These are phyloP conservation scores for Meira nashicola DNA, from an alignment of 1,284 basidiomycete genomes.

Conservation along the genomic window DNA sequence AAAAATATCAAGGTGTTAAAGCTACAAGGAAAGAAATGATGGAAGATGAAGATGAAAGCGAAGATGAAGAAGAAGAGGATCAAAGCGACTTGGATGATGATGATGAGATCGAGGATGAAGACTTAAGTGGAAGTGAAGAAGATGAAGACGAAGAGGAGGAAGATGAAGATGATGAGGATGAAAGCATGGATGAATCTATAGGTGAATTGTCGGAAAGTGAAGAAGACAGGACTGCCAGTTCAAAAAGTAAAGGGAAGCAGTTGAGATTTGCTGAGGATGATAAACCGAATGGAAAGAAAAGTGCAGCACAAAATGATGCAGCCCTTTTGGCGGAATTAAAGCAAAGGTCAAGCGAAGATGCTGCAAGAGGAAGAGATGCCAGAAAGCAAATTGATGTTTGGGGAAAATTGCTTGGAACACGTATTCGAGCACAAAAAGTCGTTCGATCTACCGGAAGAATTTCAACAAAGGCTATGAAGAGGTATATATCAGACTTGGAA, in stretches of 20 bases:
- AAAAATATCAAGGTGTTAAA: conserved; percentile 32
- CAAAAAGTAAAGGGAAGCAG: not conserved
- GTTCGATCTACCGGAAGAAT: conserved; percentile 8
- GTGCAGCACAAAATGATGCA: conserved; percentile 28
- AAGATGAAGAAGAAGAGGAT: conserved; percentile 16
- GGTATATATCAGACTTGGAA: not conserved
- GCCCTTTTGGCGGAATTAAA: conserved; percentile 30
- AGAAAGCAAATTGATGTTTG: conserved; percentile 40
- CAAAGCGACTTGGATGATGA: conserved; percentile 17
- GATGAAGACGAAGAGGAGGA: conserved; percentile 7
- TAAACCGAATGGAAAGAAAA: conserved; percentile 7
- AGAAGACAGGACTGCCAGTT: not conserved
- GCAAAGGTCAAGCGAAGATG: conserved; percentile 33
- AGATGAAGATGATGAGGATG: conserved; percentile 4
- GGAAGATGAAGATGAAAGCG: conserved; percentile 18
- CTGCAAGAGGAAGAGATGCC: conserved; percentile 36
- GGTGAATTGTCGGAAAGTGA: conserved; percentile 10
- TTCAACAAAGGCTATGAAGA: conserved; percentile 3
- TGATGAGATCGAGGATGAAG: conserved; percentile 10
- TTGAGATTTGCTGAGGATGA: not conserved
- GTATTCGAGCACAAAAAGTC: conserved; percentile 39
- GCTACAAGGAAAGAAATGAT: conserved; percentile 35
- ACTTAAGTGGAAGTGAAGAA: conserved; percentile 7
- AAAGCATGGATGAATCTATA: conserved; percentile 11
- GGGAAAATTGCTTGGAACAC: conserved; percentile 36